phyloP scores from a whole-genome alignment of 345 rosid species.

The Erysimum cheiranthoides region DNA sequence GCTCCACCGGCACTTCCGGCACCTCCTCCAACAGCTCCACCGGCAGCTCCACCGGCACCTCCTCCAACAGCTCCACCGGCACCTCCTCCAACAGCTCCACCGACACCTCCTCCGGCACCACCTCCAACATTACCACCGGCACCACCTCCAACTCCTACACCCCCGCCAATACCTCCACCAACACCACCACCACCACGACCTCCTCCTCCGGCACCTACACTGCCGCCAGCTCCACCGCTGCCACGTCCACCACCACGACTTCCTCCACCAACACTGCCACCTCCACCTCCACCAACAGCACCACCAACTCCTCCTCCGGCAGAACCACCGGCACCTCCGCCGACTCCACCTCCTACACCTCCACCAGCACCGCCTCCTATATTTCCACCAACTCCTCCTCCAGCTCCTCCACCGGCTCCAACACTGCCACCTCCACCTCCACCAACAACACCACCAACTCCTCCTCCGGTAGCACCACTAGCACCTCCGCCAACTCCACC shows the following conservation, averaged over 20 bases:
- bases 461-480: neutral
- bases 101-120: neutral
- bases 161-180: no score
- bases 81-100: neutral
- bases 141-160: no score
- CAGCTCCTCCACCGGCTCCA: neutral
- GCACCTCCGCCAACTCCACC: no score
- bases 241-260: no score
- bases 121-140: neutral
- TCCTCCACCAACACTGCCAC: neutral
- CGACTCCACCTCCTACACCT: neutral
- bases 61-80: neutral
- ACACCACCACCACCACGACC: neutral
- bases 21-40: constrained; percentile 29
- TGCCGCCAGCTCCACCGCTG: neutral
- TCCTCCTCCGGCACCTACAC: neutral
- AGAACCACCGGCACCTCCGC: no score
- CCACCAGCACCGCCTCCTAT: neutral
- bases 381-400: constrained; percentile 2
- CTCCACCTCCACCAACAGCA: neutral
- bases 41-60: constrained; percentile 22
- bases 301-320: neutral
- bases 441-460: neutral
- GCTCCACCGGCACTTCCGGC: neutral
- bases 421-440: neutral